Conservation (phyloP, 2,329 filamentous ascomycete genomes). For the Saccharata proteae region DNA sequence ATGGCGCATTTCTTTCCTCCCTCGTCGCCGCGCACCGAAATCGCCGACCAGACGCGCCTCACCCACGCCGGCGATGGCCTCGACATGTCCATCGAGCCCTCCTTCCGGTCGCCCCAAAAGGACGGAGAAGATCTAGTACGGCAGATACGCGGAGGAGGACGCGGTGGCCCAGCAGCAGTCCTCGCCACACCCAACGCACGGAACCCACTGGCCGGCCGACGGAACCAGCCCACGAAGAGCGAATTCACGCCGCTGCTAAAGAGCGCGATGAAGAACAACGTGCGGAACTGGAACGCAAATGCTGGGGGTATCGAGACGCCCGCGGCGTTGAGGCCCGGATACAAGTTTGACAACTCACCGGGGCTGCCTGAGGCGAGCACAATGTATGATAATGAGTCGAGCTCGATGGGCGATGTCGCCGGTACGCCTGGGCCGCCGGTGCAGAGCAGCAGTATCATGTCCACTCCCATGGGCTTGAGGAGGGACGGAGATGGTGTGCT, state of each 20-base stretch:
- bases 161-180: slow-evolving; percentile 32
- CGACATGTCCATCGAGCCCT: slow-evolving; percentile 77
- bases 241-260: slow-evolving; percentile 96
- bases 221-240: slow-evolving; percentile 44
- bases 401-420: slow-evolving; percentile 20
- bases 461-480: slow-evolving; percentile 65
- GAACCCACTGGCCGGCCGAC: slow-evolving; percentile 48
- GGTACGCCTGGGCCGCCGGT: slow-evolving; percentile 58
- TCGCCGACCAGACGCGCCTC: slow-evolving; percentile 74
- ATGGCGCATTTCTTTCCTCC: slow-evolving; percentile 44
- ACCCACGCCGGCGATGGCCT: slow-evolving; percentile 52
- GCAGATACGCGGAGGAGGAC: slow-evolving; percentile 49
- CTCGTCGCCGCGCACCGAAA: slow-evolving; percentile 76
- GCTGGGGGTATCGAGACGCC: slow-evolving; percentile 47
- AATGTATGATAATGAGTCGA: slow-evolving; percentile 42
- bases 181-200: slow-evolving; percentile 65
- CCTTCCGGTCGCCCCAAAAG: slow-evolving; percentile 71
- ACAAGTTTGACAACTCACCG: slow-evolving; percentile 60
- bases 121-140: slow-evolving; percentile 60
- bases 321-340: slow-evolving; percentile 47
- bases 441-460: slow-evolving; percentile 64
- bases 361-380: slow-evolving; percentile 67
- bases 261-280: slow-evolving; percentile 56
- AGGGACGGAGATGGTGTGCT: slow-evolving; percentile 53
- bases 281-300: slow-evolving; percentile 26